These are phyloP conservation scores for Themeda triandra DNA, from an alignment of 176 grass and related monocot genomes.

Conservation along the genomic window DNA sequence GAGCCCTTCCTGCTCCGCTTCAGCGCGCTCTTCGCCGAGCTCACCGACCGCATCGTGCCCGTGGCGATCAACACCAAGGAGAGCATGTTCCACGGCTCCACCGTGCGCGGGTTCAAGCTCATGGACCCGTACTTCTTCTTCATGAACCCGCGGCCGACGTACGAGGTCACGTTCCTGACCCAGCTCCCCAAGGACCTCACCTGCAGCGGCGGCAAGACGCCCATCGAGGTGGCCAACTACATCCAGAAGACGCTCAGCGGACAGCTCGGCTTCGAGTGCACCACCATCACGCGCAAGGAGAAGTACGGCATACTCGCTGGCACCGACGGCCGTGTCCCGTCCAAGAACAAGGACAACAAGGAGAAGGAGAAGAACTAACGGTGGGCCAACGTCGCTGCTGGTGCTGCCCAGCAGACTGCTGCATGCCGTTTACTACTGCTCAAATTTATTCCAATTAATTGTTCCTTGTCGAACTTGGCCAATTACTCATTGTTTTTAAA, in stretches of 20 bases:
- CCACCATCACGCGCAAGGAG: conserved; percentile 85
- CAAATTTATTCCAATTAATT: neutral
- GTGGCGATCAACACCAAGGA: conserved; percentile 85
- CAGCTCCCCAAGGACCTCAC: conserved; percentile 81
- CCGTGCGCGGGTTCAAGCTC: conserved; percentile 80
- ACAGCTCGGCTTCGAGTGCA: conserved; percentile 90
- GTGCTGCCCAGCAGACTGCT: neutral
- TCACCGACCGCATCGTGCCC: conserved; percentile 93
- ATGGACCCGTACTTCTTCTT: conserved; percentile 97
- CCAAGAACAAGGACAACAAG: conserved; percentile 65
- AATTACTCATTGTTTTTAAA: neutral
- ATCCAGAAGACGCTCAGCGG: conserved; percentile 80
- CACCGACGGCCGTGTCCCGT: conserved; percentile 62
- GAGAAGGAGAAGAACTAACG: conserved; percentile 59
- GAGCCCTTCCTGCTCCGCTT: conserved; percentile 90
- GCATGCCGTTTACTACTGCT: neutral
- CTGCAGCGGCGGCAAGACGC: conserved; percentile 68
- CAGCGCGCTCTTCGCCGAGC: conserved; percentile 96
- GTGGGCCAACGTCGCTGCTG: neutral
- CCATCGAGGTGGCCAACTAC: conserved; percentile 94
- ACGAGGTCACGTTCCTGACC: conserved; percentile 93
- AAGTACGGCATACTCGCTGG: conserved; percentile 91
- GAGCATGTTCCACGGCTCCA: conserved; percentile 87
- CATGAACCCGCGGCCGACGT: conserved; percentile 90
- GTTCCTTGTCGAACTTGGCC: neutral